Evolutionary conservation across 768 basidiomycete species (phyloP), one percentile per base, ranked within the genome.

Genomic region (Dentipellis sp.): DNA sequence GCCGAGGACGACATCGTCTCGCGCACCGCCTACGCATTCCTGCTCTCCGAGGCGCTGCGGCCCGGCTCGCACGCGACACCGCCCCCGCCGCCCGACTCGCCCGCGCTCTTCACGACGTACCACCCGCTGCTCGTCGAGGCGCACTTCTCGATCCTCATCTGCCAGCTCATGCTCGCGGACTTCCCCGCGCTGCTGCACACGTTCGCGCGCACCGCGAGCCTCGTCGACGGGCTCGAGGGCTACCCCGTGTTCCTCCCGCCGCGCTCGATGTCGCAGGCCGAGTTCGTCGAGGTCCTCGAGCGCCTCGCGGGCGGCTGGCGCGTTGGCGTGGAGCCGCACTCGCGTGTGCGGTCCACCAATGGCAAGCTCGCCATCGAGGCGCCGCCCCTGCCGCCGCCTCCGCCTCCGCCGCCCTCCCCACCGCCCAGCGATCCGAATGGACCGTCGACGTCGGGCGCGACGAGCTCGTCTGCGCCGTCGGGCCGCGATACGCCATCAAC

Each of bases 81-180:
- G 4, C 64, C 72, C 14, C 58, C 70, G 21, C 63, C 76, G 49
- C 64, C 78, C 12, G 74, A 81, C 40, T 62, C 74, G 2, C 81
- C 84, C 1, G 68, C 80, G n/a, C 76, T 80, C 64, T 88, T 89
- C 72, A 90, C 92, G 52, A 91, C 92, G 0, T 94, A 94, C 64
- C 92, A 94, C 62, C 92, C 92, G 12, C 78, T 94, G 53, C 80
- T 94, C 51, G 86, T 93, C 56, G 92, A 94, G 66, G 84, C 90
- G 4, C 85, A 89, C 65, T 94, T 86, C 72, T 86, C 82, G 60
- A 75, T 91, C 53, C 75, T 94, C 36, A 75, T 92, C 59, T 82
- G 83, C 60, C 74, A 81, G 42, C 73, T 94, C 56, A 80, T 94
- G 76, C 79, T 92, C 16, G 91, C 84, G 4, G 87, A 93, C 59